Conservation (phyloP, 78 protist genomes). For the Cavenderia fasciculata region DNA sequence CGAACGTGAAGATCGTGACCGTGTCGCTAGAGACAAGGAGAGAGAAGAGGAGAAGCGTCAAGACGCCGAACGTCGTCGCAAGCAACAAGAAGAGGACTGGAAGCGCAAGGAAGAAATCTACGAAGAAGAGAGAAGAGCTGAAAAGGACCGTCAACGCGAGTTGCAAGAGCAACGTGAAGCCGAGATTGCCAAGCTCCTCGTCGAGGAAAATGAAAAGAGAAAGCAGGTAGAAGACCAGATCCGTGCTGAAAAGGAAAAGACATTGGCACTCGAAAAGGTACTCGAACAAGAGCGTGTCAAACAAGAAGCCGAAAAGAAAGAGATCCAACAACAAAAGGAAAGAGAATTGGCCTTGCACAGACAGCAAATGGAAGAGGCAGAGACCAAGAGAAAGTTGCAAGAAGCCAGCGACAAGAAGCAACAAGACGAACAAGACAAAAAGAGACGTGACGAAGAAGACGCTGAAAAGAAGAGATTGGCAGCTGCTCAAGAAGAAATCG, state of each 20-base stretch:
- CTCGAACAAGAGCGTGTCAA: conserved; percentile 2
- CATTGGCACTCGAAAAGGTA: conserved; percentile 14
- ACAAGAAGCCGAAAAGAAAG: conserved; percentile 1
- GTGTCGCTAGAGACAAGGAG: neutral
- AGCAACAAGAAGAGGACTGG: conserved; percentile 44
- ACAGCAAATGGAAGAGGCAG: neutral
- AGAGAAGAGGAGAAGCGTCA: conserved; percentile 4
- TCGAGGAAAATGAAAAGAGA: conserved; percentile 13
- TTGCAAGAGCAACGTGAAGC: conserved; percentile 19
- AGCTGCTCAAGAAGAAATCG: neutral
- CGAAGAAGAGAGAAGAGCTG: neutral
- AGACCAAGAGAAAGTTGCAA: neutral
- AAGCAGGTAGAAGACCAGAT: conserved; percentile 11
- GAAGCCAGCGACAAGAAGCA: neutral
- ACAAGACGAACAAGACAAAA: neutral
- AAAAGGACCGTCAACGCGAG: conserved; percentile 17
- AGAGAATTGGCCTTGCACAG: conserved; percentile 16
- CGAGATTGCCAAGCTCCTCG: neutral
- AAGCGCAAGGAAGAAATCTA: conserved; percentile 21
- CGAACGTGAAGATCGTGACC: conserved; percentile 24
- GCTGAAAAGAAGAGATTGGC: neutral
- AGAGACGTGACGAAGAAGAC: neutral
- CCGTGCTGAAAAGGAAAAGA: conserved; percentile 34
- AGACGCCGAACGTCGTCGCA: neutral
- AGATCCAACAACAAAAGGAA: conserved; percentile 26